phyloP scores from a whole-genome alignment of 306 rosid species.

The Casuarina equisetifolia region DNA sequence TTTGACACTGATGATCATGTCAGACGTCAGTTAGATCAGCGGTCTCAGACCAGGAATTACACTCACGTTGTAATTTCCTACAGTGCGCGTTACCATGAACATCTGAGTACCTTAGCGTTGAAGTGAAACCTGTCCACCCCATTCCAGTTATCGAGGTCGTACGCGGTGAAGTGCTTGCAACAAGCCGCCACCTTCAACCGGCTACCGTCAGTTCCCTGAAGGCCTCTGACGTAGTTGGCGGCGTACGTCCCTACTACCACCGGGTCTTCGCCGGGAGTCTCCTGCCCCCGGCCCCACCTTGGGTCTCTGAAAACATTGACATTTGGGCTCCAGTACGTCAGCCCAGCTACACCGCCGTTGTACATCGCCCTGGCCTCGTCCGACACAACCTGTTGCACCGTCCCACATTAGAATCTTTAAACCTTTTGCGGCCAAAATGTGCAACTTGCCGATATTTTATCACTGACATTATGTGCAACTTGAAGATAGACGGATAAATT shows the following conservation, averaged over 20 bases:
- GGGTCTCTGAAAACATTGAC: conserved; percentile 88
- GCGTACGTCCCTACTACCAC: conserved; percentile 71
- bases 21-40: neutral
- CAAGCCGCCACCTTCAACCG: conserved; percentile 90
- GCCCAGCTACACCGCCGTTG: conserved; percentile 78
- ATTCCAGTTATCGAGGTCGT: conserved; percentile 88
- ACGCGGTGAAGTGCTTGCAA: conserved; percentile 87
- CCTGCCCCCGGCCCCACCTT: conserved; percentile 97
- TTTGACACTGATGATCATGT: neutral
- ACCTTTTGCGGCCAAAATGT: neutral
- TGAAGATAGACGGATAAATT: neutral
- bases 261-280: conserved; percentile 98
- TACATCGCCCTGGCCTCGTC: conserved; percentile 98
- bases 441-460: neutral
- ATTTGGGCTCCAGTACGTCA: conserved; percentile 92
- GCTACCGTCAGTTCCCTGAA: conserved; percentile 67
- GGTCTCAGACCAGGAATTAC: conserved; percentile 6
- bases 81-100: neutral
- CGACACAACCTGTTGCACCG: conserved; percentile 62
- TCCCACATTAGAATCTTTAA: neutral
- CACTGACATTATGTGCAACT: conserved; percentile 24
- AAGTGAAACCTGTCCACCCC: conserved; percentile 91
- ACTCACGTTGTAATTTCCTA: conserved; percentile 20
- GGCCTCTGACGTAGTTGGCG: conserved; percentile 66
- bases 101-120: conserved; percentile 58